phyloP scores from a whole-genome alignment of 176 grass and related monocot genomes.

The Urochloa ruziziensis region DNA sequence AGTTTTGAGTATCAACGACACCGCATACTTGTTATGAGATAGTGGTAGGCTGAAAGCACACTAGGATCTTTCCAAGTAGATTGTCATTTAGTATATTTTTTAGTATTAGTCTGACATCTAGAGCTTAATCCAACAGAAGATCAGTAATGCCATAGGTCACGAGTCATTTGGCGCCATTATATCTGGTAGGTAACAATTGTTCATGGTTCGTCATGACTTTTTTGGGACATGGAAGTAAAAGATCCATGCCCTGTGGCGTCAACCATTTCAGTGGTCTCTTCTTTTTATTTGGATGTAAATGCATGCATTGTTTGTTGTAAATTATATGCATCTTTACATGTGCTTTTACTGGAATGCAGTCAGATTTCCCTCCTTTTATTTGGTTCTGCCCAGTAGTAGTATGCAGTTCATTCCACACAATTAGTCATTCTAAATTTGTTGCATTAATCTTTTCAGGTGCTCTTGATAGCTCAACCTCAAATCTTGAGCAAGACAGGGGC shows the following conservation, averaged over 20 bases:
- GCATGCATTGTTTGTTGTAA: background rate
- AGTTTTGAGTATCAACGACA: background rate
- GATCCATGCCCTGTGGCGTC: background rate
- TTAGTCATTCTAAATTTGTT: background rate
- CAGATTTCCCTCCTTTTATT: background rate
- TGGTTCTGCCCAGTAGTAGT: background rate
- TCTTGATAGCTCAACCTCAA: conserved; percentile 39
- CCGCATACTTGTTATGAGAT: background rate
- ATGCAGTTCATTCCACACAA: background rate
- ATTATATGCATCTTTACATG: background rate
- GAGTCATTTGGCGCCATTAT: background rate
- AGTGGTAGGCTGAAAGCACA: background rate
- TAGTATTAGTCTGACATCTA: background rate
- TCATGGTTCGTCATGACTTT: background rate
- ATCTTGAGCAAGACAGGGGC: conserved; percentile 23
- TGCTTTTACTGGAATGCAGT: background rate
- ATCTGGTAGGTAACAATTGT: background rate
- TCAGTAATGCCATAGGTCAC: background rate
- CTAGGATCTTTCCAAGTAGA: background rate
- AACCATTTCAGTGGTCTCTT: background rate
- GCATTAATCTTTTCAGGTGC: conserved; percentile 31
- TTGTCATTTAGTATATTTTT: background rate
- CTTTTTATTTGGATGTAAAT: background rate
- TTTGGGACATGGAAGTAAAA: background rate
- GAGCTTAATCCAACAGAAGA: background rate